Conservation (phyloP, 2,329 filamentous ascomycete genomes). For the Fusarium tanahbumbuense region DNA sequence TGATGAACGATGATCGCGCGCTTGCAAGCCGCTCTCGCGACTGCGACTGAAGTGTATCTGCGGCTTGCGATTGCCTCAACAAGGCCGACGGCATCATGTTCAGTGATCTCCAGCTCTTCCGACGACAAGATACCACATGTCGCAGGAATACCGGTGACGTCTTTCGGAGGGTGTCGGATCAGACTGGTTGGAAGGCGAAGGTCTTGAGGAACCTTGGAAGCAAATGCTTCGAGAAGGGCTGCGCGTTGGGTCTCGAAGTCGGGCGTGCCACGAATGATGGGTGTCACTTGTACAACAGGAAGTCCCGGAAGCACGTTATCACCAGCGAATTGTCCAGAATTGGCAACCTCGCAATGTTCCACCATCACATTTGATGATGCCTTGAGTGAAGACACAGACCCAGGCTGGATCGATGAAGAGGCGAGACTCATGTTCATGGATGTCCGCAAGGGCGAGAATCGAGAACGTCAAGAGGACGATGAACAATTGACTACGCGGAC, state of each 20-base stretch:
- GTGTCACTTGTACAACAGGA: constrained; percentile 31
- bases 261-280: constrained; percentile 33
- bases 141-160: background rate
- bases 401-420: background rate
- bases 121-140: constrained; percentile 5
- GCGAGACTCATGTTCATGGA: background rate
- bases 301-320: background rate
- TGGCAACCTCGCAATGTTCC: background rate
- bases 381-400: background rate
- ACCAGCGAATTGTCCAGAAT: accelerated
- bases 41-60: background rate
- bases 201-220: constrained; percentile 47
- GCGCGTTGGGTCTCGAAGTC: constrained; percentile 43
- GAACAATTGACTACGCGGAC: background rate
- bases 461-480: background rate
- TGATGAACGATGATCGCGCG: constrained; percentile 36
- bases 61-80: background rate
- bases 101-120: constrained; percentile 9
- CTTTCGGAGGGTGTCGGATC: constrained; percentile 5
- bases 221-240: constrained; percentile 48
- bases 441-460: background rate
- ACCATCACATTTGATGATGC: background rate
- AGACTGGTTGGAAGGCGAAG: constrained; percentile 45
- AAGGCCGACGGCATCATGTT: constrained; percentile 1
- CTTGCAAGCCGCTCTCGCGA: constrained; percentile 31